Percentiles rank a stretch among this genome's conserved stretches.
These are phyloP conservation scores for Chytridium lagenaria DNA, from an alignment of 371 early-diverging fungal species.

Conservation along the genomic window DNA sequence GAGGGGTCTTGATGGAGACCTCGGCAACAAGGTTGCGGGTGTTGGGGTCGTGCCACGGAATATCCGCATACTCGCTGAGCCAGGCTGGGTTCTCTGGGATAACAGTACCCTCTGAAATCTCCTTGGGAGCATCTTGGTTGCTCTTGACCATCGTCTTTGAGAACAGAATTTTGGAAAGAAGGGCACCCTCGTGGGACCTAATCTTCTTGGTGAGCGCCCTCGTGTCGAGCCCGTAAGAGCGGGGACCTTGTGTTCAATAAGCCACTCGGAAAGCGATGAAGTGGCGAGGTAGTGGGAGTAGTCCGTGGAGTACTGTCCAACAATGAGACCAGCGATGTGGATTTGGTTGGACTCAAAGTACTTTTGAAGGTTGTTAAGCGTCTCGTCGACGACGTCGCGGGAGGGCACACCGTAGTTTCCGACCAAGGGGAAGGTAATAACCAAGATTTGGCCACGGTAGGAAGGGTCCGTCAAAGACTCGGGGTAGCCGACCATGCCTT, in stretches of 20 bases:
- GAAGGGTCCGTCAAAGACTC: conserved; percentile 97
- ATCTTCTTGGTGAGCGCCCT: conserved; percentile 92
- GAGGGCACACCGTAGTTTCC: conserved; percentile 98
- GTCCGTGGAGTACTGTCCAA: conserved; percentile 87
- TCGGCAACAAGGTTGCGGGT: conserved; percentile 90
- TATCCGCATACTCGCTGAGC: conserved; percentile 74
- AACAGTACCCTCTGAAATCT: conserved; percentile 19
- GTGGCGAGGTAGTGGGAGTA: conserved; percentile 91
- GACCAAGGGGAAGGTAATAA: conserved; percentile 92
- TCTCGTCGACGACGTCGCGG: conserved; percentile 72
- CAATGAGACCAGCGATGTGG: conserved; percentile 88
- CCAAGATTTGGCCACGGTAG: conserved; percentile 94
- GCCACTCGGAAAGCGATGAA: conserved; percentile 86
- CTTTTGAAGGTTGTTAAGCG: conserved; percentile 74
- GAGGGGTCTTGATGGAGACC: conserved; percentile 82
- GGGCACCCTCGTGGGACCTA: conserved; percentile 76
- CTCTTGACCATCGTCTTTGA: conserved; percentile 49
- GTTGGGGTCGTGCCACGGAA: conserved; percentile 93
- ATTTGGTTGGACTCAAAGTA: conserved; percentile 93
- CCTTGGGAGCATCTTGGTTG: not conserved
- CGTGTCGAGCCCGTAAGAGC: conserved; percentile 94
- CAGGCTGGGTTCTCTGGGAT: conserved; percentile 51
- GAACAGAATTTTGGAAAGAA: conserved; percentile 84
- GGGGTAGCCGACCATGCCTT: conserved; percentile 91
- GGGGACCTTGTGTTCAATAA: conserved; percentile 84